Base-by-base conservation (phyloP, 495 filamentous ascomycete species). In the Neurospora cerealis region DNA sequence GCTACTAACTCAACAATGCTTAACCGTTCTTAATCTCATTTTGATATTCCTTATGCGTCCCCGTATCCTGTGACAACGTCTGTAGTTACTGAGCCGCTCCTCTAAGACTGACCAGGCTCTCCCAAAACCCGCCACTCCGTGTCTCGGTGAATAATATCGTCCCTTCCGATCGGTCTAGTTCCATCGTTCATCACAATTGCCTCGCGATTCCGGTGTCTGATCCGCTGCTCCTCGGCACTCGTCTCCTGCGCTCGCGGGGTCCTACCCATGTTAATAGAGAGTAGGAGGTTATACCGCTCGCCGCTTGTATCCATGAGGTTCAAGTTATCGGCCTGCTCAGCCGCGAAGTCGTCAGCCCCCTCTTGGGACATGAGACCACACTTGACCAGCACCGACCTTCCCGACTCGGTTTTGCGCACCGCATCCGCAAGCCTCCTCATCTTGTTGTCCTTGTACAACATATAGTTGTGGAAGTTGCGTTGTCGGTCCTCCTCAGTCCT, bases 151-250 rank as follows among this genome's bases (percentile, higher is more conserved):
- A 88, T 87, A 19, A 91, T 90, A 75, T 90, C 89, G 48, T 84
- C 82, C 54, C 87, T 84, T 17, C 82, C 86, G n/a, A 91, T 74
- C 1, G 87, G 86, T 36, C 84, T 82, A 40, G 82, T 87, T 3
- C 89, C 89, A 70, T 90, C 89, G 74, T 89, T 89, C 71, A 91
- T 72, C 13, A 91, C 89, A 85, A 91, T 89, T 10, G 89, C 89
- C 78, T 91, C 88, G 73, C 89, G 81, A 69, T 89, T 82, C 28
- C 86, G 83, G 72, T 89, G 82, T 70, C 89, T 81, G 69, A 87
- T 76, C 41, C 85, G 83, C 75, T 87, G 82, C 76, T 89, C 87
- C 72, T 87, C 87, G 28, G 78, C 79, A 66, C 77, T 86, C 75
- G 75, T 73, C 38, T 70, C 73, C 72, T 77, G 75, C 60, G 76